Evolutionary conservation across 129 eudicot genomes (phyloP), one percentile per base, ranked within the genome.

Genomic region (Pulicaria dysenterica): DNA sequence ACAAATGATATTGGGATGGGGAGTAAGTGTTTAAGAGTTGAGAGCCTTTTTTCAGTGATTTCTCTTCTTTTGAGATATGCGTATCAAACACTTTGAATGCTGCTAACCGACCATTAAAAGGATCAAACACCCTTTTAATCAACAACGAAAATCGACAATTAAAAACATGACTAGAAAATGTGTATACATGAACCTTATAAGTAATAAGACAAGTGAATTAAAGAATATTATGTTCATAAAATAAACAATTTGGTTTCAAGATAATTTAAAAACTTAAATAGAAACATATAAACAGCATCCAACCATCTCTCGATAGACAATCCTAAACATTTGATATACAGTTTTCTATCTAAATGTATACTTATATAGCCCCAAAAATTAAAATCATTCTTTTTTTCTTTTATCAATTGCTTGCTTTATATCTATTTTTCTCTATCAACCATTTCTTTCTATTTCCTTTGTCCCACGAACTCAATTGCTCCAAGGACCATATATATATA

Each of bases 241-340:
- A 13, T 61, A 6, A 39, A 31, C 37, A 44, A 34, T 10, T 43
- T 42, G 66, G 69, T 14, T 16, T 73, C 40, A 47, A 37, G 36
- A 67, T 68, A 76, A 45, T 39, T 58, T 69, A 69, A 31, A 17
- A 41, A 50, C 16, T 12, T 45, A 60, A 58, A 77, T 36, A 70
- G 19, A 50, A 63, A 74, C 71, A 77, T 68, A 77, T 77, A 61
- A 77, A 77, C 81, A 77, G 41, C 76, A 77, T 69, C 40, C 81
- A 49, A 48, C 50, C 69, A 58, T 39, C 57, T 40, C 75, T 67
- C 51, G 24, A 50, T 53, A 41, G 66, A 55, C 80, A 73, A 73
- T 16, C 73, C 80, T 75, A 75, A 31, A 45, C 80, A 77, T 69
- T 49, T 77, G 51, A 61, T 78, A 78, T 71, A 61, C 82, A 78